Evolutionary conservation across 208 protist genomes (phyloP).

Genomic region (Zelonia costaricensis): DNA sequence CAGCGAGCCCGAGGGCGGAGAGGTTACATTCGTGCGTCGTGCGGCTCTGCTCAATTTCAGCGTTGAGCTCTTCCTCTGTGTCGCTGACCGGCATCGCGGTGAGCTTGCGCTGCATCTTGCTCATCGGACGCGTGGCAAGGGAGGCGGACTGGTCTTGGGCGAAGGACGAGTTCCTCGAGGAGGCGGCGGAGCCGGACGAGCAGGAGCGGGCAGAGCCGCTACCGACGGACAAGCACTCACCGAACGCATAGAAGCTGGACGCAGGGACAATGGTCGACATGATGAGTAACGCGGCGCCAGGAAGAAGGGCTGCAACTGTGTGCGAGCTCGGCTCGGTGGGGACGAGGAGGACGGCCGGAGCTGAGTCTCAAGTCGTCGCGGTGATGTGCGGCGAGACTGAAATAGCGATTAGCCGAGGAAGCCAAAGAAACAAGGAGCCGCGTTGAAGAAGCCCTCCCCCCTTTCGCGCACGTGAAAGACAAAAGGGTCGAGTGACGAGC

Average conservation of each 20-base stretch:
- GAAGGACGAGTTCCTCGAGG: neutral
- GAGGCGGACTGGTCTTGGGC: slow-evolving; percentile 1
- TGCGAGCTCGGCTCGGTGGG: too few relatives aligned
- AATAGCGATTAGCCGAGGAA: too few relatives aligned
- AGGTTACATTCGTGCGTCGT: slow-evolving; percentile 62
- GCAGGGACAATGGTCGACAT: neutral
- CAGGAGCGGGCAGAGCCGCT: slow-evolving; percentile 7
- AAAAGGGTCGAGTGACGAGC: too few relatives aligned
- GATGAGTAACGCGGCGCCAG: too few relatives aligned
- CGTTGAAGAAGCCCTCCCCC: too few relatives aligned
- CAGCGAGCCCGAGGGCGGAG: slow-evolving; percentile 42
- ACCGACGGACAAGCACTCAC: slow-evolving; percentile 28
- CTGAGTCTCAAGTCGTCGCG: too few relatives aligned
- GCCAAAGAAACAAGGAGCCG: too few relatives aligned
- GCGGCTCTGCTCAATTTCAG: slow-evolving; percentile 51
- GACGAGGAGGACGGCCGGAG: too few relatives aligned
- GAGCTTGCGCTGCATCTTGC: slow-evolving; percentile 22
- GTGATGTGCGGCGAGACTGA: too few relatives aligned
- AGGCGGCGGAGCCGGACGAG: slow-evolving; percentile 12
- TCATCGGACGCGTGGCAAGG: neutral
- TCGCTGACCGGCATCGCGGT: slow-evolving; percentile 28
- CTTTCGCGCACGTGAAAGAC: too few relatives aligned
- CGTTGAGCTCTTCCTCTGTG: slow-evolving; percentile 41
- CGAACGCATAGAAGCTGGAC: slow-evolving; percentile 11
- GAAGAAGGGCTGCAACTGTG: too few relatives aligned